Evolutionary conservation across 306 rosid species (phyloP), one percentile per base, ranked within the genome.

Genomic region (Amphicarpaea edgeworthii): DNA sequence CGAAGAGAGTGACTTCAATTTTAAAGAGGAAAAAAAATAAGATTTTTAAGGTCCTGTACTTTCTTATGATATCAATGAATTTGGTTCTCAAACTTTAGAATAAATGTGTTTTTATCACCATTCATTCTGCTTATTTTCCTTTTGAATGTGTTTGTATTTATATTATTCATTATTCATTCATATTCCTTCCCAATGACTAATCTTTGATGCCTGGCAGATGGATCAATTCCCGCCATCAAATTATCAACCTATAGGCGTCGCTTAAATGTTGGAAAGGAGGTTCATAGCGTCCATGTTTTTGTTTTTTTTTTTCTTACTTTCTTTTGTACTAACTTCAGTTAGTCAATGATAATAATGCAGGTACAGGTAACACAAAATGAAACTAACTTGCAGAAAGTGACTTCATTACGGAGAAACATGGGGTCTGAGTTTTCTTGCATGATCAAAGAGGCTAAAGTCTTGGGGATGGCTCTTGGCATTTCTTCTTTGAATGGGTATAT

Each of bases 141-240:
- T 77, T 63, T 37, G 51, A 49, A 40, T 81, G 59, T 81, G 46
- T 64, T 75, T 65, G 57, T 50, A 17, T 83, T 65, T 70, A 66
- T 62, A 9, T 58, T 34, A 16, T 70, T 50, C 68, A 9, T 58
- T 34, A 16, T 70, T 50, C 76, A 11, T 55, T 11, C 32, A 40
- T 34, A 47, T 45, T 43, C 50, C 72, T 57, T 79, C 70, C 24
- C 37, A 43, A 10, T 53, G 45, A 71, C 24, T 80, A 10, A 38
- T 61, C 38, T 79, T 84, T 82, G 46, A 62, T 81, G 30, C 74
- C 68, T 73, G 30, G 41, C 70, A 88, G 97, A 92, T 83, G 96
- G 97, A 81, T 85, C 97, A n/a, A 88, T 90, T 84, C 97, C 97
- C 51, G 90, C 90, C 43, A 92, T 92, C 3, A 92, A 92, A 59